Percentiles rank a stretch among this genome's conserved stretches.
Evolutionary conservation across 1,284 basidiomycete species (phyloP).

Genomic region (Athelia sp.): DNA sequence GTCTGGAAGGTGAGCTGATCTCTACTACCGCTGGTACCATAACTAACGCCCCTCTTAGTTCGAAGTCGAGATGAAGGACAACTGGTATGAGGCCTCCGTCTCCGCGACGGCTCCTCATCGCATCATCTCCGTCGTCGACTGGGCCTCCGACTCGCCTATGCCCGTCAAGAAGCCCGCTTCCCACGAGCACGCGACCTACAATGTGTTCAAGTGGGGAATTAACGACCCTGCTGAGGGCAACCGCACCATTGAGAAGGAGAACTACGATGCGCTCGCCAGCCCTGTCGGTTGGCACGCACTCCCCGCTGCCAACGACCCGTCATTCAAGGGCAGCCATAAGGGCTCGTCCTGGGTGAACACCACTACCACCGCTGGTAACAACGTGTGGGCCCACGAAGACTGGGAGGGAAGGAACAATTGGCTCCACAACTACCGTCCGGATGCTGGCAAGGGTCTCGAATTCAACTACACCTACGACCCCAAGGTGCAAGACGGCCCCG

Average conservation of each 20-base stretch:
- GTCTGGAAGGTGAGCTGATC: constrained; percentile 61
- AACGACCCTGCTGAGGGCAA: constrained; percentile 70
- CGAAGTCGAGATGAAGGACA: constrained; percentile 83
- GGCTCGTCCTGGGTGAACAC: constrained; percentile 56
- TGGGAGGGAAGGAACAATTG: constrained; percentile 81
- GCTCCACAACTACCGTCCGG: constrained; percentile 78
- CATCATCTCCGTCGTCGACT: constrained; percentile 77
- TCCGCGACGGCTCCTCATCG: constrained; percentile 59
- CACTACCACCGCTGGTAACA: constrained; percentile 87
- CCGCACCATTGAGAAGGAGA: constrained; percentile 54
- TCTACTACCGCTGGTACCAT: constrained; percentile 3
- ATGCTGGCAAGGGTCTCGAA: constrained; percentile 43
- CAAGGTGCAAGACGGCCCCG: constrained; percentile 35
- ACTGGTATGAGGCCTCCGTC: constrained; percentile 79
- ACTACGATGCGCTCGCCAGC: constrained; percentile 69
- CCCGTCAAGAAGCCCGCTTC: constrained; percentile 31
- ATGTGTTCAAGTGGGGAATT: constrained; percentile 69
- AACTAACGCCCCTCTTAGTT: constrained; percentile 37
- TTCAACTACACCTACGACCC: constrained; percentile 77
- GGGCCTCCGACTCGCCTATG: constrained; percentile 69
- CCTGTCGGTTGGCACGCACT: constrained; percentile 87
- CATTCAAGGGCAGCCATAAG: constrained; percentile 17
- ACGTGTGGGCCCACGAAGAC: constrained; percentile 86
- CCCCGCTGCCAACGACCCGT: constrained; percentile 51
- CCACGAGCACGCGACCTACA: constrained; percentile 45